These are phyloP conservation scores for Strobilomyces dryophilus DNA, from an alignment of 768 basidiomycete genomes.

Conservation along the genomic window DNA sequence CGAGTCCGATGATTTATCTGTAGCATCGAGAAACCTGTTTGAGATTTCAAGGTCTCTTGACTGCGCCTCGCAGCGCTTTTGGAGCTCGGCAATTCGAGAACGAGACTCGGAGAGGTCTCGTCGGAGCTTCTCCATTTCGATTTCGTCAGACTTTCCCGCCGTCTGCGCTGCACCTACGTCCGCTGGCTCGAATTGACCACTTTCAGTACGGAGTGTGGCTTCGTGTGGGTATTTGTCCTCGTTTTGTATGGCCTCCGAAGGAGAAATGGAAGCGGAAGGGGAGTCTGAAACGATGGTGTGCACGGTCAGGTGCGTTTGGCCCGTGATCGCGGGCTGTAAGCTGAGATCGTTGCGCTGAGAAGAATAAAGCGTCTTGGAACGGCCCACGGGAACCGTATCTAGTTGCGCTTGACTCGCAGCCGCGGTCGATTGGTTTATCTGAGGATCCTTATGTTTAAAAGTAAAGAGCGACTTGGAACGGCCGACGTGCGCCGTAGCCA, in stretches of 20 bases:
- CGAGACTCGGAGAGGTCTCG: conserved; percentile 2
- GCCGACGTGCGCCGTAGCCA: too few species aligned
- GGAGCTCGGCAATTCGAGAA: conserved; percentile 1
- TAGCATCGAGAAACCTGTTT: conserved; percentile 1
- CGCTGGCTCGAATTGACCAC: neutral
- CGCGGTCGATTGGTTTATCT: neutral
- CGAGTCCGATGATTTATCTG: conserved; percentile 12
- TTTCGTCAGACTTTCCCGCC: neutral
- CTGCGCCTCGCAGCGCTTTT: conserved; percentile 3
- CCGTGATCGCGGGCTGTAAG: too few species aligned
- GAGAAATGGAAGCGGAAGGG: neutral
- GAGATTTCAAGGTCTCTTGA: conserved; percentile 4
- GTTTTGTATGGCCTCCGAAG: neutral
- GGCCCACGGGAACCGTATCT: too few species aligned
- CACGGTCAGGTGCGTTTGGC: neutral
- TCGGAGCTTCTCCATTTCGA: conserved; percentile 5
- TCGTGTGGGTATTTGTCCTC: neutral
- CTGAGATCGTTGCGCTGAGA: neutral
- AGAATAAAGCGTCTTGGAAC: neutral
- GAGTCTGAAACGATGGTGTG: neutral
- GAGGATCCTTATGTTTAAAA: neutral
- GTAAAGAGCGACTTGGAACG: neutral
- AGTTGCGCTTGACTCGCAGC: neutral
- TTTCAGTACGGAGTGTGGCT: too few species aligned
- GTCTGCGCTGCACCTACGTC: neutral